Base-by-base conservation (phyloP, 208 protist species). In the Leishmania mexicana region DNA sequence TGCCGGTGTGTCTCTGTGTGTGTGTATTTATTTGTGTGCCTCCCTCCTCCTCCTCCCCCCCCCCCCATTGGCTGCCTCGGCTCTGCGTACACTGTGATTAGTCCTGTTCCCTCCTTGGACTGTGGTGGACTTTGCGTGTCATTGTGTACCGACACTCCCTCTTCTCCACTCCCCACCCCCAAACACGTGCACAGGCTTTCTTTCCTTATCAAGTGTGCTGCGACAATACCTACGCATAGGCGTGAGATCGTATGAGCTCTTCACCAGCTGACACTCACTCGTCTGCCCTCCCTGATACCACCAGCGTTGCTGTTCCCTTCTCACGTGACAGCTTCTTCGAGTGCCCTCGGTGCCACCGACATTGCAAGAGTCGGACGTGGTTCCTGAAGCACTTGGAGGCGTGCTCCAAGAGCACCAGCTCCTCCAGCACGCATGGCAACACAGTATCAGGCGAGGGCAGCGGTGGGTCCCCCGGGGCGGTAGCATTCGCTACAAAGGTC, bases 331-430 rank as follows among this genome's bases (percentile, higher is more conserved):
- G 15, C n/a, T 76, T 79, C 73, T 76, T 79, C 49, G 71, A 81
- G 67, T 85, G 83, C 78, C 83, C 77, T 28, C 75, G 64, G 35
- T 85, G 83, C 74, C 78, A 82, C 62, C 62, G 74, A 24, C 77
- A 79, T 15, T 82, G 83, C 73, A 85, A 85, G 65, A 85, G 83
- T 60, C 83, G 78, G 5, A 82, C 83, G 6, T 79, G 83, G 78
- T 79, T 81, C 67, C 57, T 82, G 58, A 85, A 76, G 78, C 83
- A 85, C 78, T 42, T 82, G 47, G 83, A 85, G 67, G n/a, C 76
- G 47, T 85, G 82, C 73, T 76, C 64, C 40, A 78, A 82, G 45
- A 62, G 65, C 35, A 19, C 65, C 7, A 76, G n/a, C 54, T 72
- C 45, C 68, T 19, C 35, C 58, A 70, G 42, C n/a, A 51, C 76